Percentiles rank a stretch among this genome's conserved stretches.
phyloP scores from a whole-genome alignment of 805 yeast genomes.

The Saturnispora saitoi region DNA sequence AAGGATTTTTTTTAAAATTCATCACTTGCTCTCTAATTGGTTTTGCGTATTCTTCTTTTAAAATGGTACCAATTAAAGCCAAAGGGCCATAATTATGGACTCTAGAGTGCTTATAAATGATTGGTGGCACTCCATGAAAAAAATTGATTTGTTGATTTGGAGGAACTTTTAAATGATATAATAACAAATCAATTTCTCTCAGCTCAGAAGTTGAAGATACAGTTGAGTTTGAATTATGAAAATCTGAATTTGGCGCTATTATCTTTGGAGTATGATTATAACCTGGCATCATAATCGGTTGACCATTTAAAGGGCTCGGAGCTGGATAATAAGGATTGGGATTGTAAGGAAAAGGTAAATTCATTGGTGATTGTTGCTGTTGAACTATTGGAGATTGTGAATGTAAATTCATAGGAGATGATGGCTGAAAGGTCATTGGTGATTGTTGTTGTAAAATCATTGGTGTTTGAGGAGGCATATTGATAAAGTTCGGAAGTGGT shows the following conservation, averaged over 20 bases:
- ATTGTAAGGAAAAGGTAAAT: neutral
- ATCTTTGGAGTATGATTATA: neutral
- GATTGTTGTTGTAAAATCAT: neutral
- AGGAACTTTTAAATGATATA: conserved; percentile 14
- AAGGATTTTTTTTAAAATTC: conserved; percentile 15
- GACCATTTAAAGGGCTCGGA: neutral
- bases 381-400: neutral
- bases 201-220: neutral
- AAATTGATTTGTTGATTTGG: conserved; percentile 34
- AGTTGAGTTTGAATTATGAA: neutral
- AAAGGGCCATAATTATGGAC: conserved; percentile 45
- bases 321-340: neutral
- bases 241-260: neutral
- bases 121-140: conserved; percentile 35
- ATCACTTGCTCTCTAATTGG: conserved; percentile 28
- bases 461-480: neutral
- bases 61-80: conserved; percentile 39
- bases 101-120: conserved; percentile 33
- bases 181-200: neutral
- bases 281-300: neutral
- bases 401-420: neutral
- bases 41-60: conserved; percentile 36
- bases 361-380: neutral
- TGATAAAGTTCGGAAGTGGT: neutral
- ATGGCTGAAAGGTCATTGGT: neutral